Evolutionary conservation across 2,329 filamentous ascomycete genomes (phyloP), one percentile per base, ranked within the genome.

Genomic region (Alternaria postmessia): DNA sequence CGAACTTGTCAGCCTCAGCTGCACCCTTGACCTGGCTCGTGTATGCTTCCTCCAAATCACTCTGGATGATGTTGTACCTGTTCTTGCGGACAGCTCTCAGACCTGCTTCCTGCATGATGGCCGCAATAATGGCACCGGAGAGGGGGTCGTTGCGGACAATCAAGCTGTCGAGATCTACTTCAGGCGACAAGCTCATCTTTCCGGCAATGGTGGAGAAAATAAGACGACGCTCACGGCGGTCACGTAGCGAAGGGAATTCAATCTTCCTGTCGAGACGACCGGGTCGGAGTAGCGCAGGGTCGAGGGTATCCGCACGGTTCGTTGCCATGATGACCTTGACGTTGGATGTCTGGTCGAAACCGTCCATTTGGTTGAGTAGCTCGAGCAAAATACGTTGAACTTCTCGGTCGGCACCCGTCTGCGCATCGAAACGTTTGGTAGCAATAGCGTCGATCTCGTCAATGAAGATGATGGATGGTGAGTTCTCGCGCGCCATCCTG

Each of bases 311-410:
- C 68, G 95, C 94, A 78, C 95, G 91, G 85, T 99, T 99, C 69
- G 95, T 99, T 69, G 95, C 95, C 95, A 99, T 99, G 83, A 99
- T 99, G 78, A 99, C 95, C 85, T 99, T 99, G 81, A 99, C 95
- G 81, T 99, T 99, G 79, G 93, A 92, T 0, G 93, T 97, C 81
- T 99, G 95, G 80, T 99, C 95, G 84, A 99, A 99, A 67, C 95
- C 95, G 79, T 99, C 95, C 95, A 99, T 99, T 82, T 99, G 95
- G 83, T 99, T 99, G 66, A 99, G 89, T 69, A 99, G 84, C 80
- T 99, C 95, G 62, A 99, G 89, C 61, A 99, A 85, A 75, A 99
- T 99, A 86, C 95, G 94, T 84, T 99, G 95, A 16, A 99, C 95
- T 82, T 99, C 95, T 82, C 95, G 89, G 78, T 99, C 95, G 68